A percentile compares a stretch with the other conserved stretches of the same genome.
These are phyloP conservation scores for Grosmannia clavigera DNA, from an alignment of 2,329 filamentous ascomycete species.

Conservation along the genomic window DNA sequence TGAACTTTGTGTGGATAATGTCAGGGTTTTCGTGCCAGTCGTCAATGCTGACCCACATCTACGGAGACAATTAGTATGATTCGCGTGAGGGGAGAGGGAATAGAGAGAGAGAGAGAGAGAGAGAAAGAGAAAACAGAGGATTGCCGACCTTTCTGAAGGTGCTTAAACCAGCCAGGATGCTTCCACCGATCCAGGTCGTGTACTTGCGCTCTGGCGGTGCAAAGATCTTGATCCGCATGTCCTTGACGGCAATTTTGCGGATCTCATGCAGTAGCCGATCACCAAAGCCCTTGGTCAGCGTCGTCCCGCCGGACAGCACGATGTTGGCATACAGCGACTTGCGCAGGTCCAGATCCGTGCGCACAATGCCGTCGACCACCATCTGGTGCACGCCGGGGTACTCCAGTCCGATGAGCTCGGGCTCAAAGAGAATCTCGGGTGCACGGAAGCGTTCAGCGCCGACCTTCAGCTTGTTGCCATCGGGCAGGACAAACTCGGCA, in stretches of 20 bases:
- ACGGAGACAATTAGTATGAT: slow-evolving; percentile 8
- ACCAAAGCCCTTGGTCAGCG: slow-evolving; percentile 91
- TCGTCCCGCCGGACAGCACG: slow-evolving; percentile 90
- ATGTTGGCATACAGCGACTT: slow-evolving; percentile 95
- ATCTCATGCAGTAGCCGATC: slow-evolving; percentile 86
- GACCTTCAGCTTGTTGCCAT: slow-evolving; percentile 89
- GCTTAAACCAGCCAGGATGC: slow-evolving; percentile 90
- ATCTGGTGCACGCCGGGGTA: slow-evolving; percentile 97
- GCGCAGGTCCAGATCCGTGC: slow-evolving; percentile 89
- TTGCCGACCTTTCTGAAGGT: slow-evolving; percentile 86
- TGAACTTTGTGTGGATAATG: slow-evolving; percentile 97
- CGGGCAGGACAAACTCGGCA: slow-evolving; percentile 79
- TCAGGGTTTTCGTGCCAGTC: slow-evolving; percentile 99
- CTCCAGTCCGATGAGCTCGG: slow-evolving; percentile 91
- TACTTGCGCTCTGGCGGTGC: slow-evolving; percentile 96
- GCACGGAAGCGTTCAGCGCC: slow-evolving; percentile 91
- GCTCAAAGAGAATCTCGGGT: slow-evolving; percentile 94
- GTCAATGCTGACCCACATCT: slow-evolving; percentile 99
- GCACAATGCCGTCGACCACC: slow-evolving; percentile 87
- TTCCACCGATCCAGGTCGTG: slow-evolving; percentile 97
- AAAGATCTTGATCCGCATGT: slow-evolving; percentile 99
- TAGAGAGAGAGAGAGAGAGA: background rate
- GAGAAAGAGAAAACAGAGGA: background rate
- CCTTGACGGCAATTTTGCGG: slow-evolving; percentile 87
- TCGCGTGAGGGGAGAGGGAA: background rate